Base-by-base conservation (phyloP, 2,329 filamentous ascomycete species). In the Phoma sp. region DNA sequence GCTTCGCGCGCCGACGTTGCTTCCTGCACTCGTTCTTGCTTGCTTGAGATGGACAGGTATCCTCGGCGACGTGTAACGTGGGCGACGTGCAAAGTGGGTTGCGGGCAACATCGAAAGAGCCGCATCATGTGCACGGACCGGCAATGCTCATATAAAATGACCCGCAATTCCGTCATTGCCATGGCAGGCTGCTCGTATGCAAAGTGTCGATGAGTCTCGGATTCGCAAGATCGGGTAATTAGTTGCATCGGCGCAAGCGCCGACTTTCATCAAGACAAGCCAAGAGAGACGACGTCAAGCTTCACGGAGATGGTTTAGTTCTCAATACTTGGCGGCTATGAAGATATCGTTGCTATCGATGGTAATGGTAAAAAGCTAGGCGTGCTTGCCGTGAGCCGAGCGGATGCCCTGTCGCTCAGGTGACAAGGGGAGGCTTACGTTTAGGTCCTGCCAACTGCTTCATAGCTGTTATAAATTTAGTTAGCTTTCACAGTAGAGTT, bases 131-230 rank as follows among this genome's bases (percentile, higher is more conserved):
- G 43, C 27, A 41, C 37, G 46, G 37, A 45, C 43, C 24, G 22
- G 17, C 39, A 27, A 10, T 25, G 8, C 10, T 2, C 13, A 29
- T 12, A 10, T 4, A 8, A 3, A 12, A 32, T 27, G 40, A 40
- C 35, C 49, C 49, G 33, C 49, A 51, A 39, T 45, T 52, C 35
- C 40, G 49, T 46, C 49, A 46, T 52, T 6, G 37, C 41, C 8
- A 29, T 22, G 35, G 21, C 25, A 17, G 19, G 22, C 3, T 6
- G 37, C 7, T 31, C 24, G 43, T 37, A 17, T 38, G 43, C 15
- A 9, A 48, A 44, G 22, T 47, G 43, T 24, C 29, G 27, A 10
- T 25, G 17, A 22, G n/a, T 7, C 8, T 24, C 21, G 13, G 24
- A n/a, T 21, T 31, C 29, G 31, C 33, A 29, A 22, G 17, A 13